Evolutionary conservation across 345 rosid species (phyloP).

Genomic region (Boechera retrofracta): DNA sequence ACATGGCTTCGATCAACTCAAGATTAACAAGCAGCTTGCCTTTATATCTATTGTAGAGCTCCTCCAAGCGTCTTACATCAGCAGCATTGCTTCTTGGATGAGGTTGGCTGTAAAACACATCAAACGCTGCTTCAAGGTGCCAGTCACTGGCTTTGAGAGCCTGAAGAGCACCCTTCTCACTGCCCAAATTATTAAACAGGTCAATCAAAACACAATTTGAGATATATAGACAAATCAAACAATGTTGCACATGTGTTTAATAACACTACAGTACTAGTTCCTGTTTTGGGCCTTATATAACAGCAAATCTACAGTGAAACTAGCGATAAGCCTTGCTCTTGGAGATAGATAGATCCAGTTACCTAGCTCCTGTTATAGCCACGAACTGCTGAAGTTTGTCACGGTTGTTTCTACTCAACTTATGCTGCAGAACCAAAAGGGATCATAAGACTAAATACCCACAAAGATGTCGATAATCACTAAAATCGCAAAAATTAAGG

Average conservation of each 20-base stretch:
- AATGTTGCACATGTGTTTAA: background rate
- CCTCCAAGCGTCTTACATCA: slow-evolving; percentile 86
- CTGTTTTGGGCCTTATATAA: background rate
- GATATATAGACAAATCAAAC: background rate
- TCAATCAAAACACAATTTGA: slow-evolving; percentile 12
- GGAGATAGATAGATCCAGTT: slow-evolving; percentile 34
- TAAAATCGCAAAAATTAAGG: slow-evolving; percentile 15
- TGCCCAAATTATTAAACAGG: slow-evolving; percentile 45
- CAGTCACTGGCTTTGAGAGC: slow-evolving; percentile 91
- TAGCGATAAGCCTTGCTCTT: background rate
- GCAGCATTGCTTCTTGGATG: slow-evolving; percentile 74
- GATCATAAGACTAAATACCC: slow-evolving; percentile 18
- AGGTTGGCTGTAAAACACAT: slow-evolving; percentile 85
- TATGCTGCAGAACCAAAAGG: slow-evolving; percentile 55
- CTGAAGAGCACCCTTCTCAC: slow-evolving; percentile 87
- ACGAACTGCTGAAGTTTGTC: slow-evolving; percentile 94
- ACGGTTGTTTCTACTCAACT: slow-evolving; percentile 79
- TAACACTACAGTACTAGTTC: background rate
- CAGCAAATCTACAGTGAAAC: slow-evolving; percentile 18
- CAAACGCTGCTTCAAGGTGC: slow-evolving; percentile 97
- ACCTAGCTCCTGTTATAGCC: slow-evolving; percentile 89
- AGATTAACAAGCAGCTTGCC: slow-evolving; percentile 53
- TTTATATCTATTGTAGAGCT: slow-evolving; percentile 91
- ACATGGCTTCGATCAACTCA: background rate
- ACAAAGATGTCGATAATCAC: background rate